A percentile compares a stretch with the other conserved stretches of the same genome.
Conservation (phyloP, 2,329 filamentous ascomycete species). For the Fusarium virguliforme region DNA sequence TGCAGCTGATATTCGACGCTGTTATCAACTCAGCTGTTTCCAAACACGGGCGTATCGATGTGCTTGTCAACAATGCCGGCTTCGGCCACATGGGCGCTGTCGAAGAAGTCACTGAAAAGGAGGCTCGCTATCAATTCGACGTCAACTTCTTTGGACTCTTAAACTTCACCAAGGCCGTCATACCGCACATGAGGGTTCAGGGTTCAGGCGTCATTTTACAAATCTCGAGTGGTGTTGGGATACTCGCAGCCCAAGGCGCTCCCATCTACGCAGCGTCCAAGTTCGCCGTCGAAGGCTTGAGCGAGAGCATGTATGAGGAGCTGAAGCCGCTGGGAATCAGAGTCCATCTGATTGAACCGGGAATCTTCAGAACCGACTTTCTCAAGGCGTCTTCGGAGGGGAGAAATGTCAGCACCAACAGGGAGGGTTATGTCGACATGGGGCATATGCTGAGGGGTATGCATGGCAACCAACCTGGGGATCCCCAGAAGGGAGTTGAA, state of each 20-base stretch:
- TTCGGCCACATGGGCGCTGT: constrained; percentile 2
- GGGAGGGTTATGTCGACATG: background rate
- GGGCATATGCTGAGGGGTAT: background rate
- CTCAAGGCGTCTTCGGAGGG: constrained; percentile 2
- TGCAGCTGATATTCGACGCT: background rate
- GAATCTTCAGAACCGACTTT: constrained; percentile 2
- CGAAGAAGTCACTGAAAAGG: constrained; percentile 1
- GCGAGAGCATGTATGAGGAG: constrained; percentile 3
- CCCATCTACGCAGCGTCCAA: constrained; percentile 8
- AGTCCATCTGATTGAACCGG: background rate
- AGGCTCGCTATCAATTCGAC: background rate
- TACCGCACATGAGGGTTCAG: background rate
- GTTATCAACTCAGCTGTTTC: background rate
- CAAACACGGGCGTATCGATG: constrained; percentile 7
- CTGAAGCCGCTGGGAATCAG: background rate
- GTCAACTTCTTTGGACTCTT: constrained; percentile 6
- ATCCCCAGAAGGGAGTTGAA: constrained; percentile 5
- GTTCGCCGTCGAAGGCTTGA: constrained; percentile 3
- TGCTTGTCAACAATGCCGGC: background rate
- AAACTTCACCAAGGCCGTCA: constrained; percentile 1
- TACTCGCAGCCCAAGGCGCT: background rate
- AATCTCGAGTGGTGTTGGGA: constrained; percentile 6
- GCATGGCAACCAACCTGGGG: background rate
- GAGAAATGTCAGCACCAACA: constrained; percentile 1
- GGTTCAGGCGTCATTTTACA: background rate